Evolutionary conservation across 192 early-diverging fungal species (phyloP), one percentile per base, ranked within the genome.

Genomic region (Rhizoclosmatium sp.): DNA sequence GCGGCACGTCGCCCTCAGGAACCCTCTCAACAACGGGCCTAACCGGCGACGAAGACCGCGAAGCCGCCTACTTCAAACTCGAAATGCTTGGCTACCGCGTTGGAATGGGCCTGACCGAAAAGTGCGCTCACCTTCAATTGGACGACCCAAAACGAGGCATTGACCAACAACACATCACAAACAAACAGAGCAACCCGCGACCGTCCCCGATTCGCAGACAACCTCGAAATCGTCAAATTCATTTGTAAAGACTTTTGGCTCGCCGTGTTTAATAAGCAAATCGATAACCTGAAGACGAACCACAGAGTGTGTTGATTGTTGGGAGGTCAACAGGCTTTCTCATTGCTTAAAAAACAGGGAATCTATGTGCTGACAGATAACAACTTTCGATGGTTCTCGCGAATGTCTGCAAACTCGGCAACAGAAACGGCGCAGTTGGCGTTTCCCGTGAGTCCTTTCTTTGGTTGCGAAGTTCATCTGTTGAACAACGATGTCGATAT

Each of bases 211-310:
- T 95, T 99, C 79, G 85, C 88, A 0, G 97, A 99, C 86, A 98
- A 93, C 44, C 84, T 99, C 31, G 98, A 99, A 62, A 93, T 98
- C 45, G 93, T 99, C 65, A 99, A 99, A 82, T 99, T 98, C 88
- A 91, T 99, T 9, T 99, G 98, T 88, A 98, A 98, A 82, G 98
- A 99, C 65, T 88, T 97, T 39, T 99, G 98, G 98, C 92, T 93
- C 62, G 84, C 93, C 46, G 82, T 97, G 59, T 99, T 99, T 81
- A 95, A 96, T 81, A 96, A 99, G 71, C 97, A 99, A 81, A 92
- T 99, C 48, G 98, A 99, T 79, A 98, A 99, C 76, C 86, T 99
- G 10, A 99, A 99, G 83, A 99, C 98, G 9, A 99, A 99, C 84
- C 98, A 99, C 77, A 85, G 95, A 47, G 94, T 95, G 78, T 68